A percentile compares a stretch with the other conserved stretches of the same genome.
These are phyloP conservation scores for Coniosporium apollinis DNA, from an alignment of 495 filamentous ascomycete species.

Conservation along the genomic window DNA sequence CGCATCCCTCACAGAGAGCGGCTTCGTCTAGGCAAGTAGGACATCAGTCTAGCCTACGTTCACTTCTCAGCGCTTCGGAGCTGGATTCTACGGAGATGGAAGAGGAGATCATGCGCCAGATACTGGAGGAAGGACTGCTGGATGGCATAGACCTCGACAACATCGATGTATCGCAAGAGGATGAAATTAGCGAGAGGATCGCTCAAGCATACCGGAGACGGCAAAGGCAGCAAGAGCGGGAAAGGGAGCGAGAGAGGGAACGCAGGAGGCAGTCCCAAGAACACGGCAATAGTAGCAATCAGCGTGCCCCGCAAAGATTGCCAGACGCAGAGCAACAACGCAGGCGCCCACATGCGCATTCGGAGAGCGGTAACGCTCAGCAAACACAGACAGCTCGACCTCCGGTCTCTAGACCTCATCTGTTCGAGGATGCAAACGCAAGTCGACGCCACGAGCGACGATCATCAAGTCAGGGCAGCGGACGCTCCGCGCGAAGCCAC, in stretches of 20 bases:
- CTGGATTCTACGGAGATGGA: constrained; percentile 58
- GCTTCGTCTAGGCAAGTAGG: constrained; percentile 40
- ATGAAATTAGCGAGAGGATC: constrained; percentile 75
- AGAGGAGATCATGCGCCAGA: constrained; percentile 77
- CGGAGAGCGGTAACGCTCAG: constrained; percentile 18
- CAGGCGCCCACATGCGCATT: constrained; percentile 9
- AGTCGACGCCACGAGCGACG: constrained; percentile 28
- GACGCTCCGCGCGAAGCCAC: constrained; percentile 10
- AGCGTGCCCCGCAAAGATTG: neutral
- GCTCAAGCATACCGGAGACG: constrained; percentile 68
- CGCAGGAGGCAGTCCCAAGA: constrained; percentile 5
- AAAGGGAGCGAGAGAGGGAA: too few species aligned
- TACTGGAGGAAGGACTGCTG: constrained; percentile 71
- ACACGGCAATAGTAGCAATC: constrained; percentile 5
- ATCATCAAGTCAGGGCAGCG: constrained; percentile 33
- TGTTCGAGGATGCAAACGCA: constrained; percentile 31
- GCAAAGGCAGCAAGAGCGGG: constrained; percentile 35
- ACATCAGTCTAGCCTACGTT: constrained; percentile 73
- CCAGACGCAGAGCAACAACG: constrained; percentile 4
- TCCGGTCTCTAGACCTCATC: constrained; percentile 37
- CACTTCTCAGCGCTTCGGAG: constrained; percentile 60
- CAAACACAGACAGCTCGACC: constrained; percentile 30
- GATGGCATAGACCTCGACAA: constrained; percentile 75
- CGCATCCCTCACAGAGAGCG: too few species aligned
- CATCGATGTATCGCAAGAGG: constrained; percentile 55